phyloP scores from a whole-genome alignment of 805 yeast genomes.

The Myxozyma nipponensis region DNA sequence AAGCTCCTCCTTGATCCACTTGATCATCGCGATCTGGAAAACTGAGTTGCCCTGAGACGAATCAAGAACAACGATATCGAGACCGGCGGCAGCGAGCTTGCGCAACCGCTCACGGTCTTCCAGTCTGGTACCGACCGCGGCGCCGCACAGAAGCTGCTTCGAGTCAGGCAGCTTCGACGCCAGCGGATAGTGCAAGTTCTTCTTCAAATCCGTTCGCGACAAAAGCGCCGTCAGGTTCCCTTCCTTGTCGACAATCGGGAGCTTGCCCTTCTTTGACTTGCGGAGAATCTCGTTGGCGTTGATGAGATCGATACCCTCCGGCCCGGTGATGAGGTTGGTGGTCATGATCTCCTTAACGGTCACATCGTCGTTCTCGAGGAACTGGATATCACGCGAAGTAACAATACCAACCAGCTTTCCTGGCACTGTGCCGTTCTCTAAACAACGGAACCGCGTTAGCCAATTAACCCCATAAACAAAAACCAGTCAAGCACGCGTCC shows the following conservation, averaged over 20 bases:
- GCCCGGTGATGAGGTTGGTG: constrained; percentile 76
- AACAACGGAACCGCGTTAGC: neutral
- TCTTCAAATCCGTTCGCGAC: constrained; percentile 94
- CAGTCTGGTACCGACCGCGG: constrained; percentile 92
- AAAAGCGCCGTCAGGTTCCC: constrained; percentile 81
- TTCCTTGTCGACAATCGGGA: constrained; percentile 79
- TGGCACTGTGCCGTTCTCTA: constrained; percentile 80
- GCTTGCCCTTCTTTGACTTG: constrained; percentile 93
- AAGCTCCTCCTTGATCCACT: constrained; percentile 78
- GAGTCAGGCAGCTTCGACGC: constrained; percentile 92
- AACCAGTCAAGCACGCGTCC: neutral
- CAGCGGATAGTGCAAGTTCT: constrained; percentile 86
- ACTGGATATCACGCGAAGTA: constrained; percentile 96
- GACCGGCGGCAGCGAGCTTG: constrained; percentile 88
- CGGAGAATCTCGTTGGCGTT: constrained; percentile 90
- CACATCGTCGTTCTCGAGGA: constrained; percentile 68
- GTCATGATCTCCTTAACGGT: constrained; percentile 83
- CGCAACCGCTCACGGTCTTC: constrained; percentile 82
- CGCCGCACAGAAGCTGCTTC: constrained; percentile 97
- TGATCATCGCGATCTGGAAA: constrained; percentile 90
- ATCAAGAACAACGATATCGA: constrained; percentile 92
- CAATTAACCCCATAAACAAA: neutral
- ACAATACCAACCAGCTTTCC: constrained; percentile 92
- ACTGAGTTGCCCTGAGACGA: constrained; percentile 97
- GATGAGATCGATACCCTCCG: constrained; percentile 71